phyloP scores from a whole-genome alignment of 2,329 filamentous ascomycete genomes.

The Colletotrichum sp. region DNA sequence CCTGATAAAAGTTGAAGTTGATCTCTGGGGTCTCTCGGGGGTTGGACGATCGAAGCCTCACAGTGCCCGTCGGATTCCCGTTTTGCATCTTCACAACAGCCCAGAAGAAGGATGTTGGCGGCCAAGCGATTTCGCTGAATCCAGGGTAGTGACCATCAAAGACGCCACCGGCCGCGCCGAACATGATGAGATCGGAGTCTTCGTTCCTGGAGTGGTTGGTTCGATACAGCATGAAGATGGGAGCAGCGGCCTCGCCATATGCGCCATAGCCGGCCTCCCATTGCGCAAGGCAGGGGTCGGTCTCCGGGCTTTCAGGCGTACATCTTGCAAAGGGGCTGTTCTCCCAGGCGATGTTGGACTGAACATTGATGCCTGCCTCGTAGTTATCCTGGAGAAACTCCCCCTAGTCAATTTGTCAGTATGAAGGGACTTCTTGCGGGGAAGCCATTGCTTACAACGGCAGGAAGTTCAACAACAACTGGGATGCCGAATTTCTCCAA shows the following conservation, averaged over 20 bases:
- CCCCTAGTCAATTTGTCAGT: background rate
- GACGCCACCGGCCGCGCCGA: background rate
- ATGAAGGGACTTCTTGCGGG: background rate
- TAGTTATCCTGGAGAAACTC: conserved; percentile 36
- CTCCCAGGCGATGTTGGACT: background rate
- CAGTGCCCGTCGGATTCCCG: conserved; percentile 56
- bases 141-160: background rate
- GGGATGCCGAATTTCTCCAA: conserved; percentile 42
- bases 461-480: conserved; percentile 57
- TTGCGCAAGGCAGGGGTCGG: background rate
- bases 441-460: conserved; percentile 44
- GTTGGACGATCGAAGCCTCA: conserved; percentile 59
- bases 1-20: conserved; percentile 58
- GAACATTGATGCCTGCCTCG: conserved; percentile 37
- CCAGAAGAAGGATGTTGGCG: conserved; percentile 9
- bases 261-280: background rate
- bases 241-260: background rate
- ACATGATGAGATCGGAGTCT: background rate
- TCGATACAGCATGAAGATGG: background rate
- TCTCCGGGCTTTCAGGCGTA: background rate
- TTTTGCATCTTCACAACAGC: conserved; percentile 1
- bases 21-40: conserved; percentile 66
- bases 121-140: background rate
- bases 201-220: background rate
- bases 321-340: background rate